Conservation (phyloP, 805 yeast species). For the Barnettozyma pratensis region DNA sequence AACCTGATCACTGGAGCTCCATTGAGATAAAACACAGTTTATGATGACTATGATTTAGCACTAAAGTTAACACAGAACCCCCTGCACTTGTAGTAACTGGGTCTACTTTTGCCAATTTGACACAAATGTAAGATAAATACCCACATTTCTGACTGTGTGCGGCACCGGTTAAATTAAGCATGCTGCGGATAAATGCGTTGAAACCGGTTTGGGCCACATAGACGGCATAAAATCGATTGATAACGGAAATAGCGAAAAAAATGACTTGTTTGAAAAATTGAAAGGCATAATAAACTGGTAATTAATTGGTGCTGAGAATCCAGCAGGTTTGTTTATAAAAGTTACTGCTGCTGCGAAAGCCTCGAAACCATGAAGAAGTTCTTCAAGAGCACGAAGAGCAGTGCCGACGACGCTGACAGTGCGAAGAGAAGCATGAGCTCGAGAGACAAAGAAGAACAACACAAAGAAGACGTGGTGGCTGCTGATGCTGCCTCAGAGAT, state of each 20-base stretch:
- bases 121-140: background rate
- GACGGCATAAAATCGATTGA: background rate
- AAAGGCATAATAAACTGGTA: too few relatives aligned
- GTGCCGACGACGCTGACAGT: background rate
- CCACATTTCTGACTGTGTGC: background rate
- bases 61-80: too few relatives aligned
- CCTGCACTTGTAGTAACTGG: too few relatives aligned
- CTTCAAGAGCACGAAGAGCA: background rate
- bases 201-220: background rate
- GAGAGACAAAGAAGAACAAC: background rate
- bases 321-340: background rate
- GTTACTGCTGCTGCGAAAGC: too few relatives aligned
- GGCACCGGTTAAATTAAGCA: background rate
- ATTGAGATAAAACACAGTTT: background rate
- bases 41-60: too few relatives aligned
- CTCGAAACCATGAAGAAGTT: background rate
- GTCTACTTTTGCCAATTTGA: background rate
- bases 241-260: too few relatives aligned
- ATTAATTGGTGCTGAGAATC: too few relatives aligned
- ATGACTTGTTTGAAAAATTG: too few relatives aligned
- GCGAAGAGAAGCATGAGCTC: too few relatives aligned
- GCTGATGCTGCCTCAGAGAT: background rate
- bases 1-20: slow-evolving; percentile 26
- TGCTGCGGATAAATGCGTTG: background rate
- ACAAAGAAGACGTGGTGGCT: background rate